A percentile compares a stretch with the other conserved stretches of the same genome.
Evolutionary conservation across 177 flowering plant genomes (phyloP).

Genomic region (Tripterygium wilfordii): DNA sequence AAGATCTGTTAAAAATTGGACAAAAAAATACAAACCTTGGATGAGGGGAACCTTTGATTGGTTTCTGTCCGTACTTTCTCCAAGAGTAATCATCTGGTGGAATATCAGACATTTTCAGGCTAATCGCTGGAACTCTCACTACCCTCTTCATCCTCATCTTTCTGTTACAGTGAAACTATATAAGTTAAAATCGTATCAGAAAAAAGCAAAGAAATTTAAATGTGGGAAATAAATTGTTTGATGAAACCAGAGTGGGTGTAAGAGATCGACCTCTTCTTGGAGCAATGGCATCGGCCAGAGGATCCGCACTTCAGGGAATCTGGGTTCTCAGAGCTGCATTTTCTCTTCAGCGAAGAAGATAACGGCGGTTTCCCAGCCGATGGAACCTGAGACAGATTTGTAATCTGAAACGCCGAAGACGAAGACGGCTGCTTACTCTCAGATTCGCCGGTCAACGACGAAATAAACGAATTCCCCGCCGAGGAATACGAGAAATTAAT

Average conservation of each 20-base stretch:
- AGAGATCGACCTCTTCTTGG: slow-evolving; percentile 58
- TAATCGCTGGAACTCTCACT: slow-evolving; percentile 82
- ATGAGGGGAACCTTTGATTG: slow-evolving; percentile 95
- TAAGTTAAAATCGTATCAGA: not conserved
- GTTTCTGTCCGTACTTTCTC: slow-evolving; percentile 97
- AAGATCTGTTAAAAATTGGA: no score
- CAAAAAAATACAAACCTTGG: slow-evolving; percentile 49
- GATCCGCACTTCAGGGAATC: slow-evolving; percentile 53
- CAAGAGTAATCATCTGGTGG: slow-evolving; percentile 95
- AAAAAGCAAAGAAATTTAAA: not conserved
- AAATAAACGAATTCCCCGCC: slow-evolving; percentile 33
- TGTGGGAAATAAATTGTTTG: not conserved
- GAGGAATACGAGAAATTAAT: slow-evolving; percentile 48
- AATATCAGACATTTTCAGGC: slow-evolving; percentile 86
- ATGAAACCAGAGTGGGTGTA: not conserved
- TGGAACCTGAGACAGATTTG: slow-evolving; percentile 34
- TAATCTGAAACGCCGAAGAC: slow-evolving; percentile 23
- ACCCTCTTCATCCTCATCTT: slow-evolving; percentile 70
- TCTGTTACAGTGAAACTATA: slow-evolving; percentile 19
- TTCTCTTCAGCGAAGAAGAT: slow-evolving; percentile 47
- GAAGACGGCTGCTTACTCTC: slow-evolving; percentile 32
- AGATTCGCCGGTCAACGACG: slow-evolving; percentile 50
- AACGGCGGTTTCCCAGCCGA: slow-evolving; percentile 41
- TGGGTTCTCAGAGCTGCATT: slow-evolving; percentile 46
- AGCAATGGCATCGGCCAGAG: slow-evolving; percentile 78